These are phyloP conservation scores for Bocquillonia castaneifolia DNA, from an alignment of 441 rosid genomes.

Conservation along the genomic window DNA sequence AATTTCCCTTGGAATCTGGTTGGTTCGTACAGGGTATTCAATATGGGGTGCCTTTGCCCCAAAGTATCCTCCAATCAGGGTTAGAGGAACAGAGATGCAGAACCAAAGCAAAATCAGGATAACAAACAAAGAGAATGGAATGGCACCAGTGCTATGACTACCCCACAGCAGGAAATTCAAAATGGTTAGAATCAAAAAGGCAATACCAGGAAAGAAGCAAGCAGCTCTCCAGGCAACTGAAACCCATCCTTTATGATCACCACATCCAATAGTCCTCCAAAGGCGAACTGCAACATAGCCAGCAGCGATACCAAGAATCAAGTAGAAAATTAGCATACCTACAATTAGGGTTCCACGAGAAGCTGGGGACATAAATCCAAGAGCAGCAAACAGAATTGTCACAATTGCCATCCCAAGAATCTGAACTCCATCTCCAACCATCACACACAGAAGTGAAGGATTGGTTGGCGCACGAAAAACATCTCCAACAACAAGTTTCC, in stretches of 20 bases:
- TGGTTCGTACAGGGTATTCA: constrained; percentile 73
- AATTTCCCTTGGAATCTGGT: constrained; percentile 75
- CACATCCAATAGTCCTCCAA: constrained; percentile 66
- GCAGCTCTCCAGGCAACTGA: constrained; percentile 69
- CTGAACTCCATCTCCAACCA: constrained; percentile 82
- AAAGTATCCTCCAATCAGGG: constrained; percentile 64
- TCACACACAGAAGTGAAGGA: constrained; percentile 57
- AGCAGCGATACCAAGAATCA: constrained; percentile 67
- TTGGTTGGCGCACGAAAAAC: constrained; percentile 69
- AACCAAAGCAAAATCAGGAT: constrained; percentile 61
- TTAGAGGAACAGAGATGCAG: constrained; percentile 78
- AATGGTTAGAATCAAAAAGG: constrained; percentile 48
- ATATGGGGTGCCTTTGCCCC: constrained; percentile 70
- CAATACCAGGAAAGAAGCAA: constrained; percentile 79
- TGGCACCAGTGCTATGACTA: constrained; percentile 73
- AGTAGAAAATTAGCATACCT: constrained; percentile 70
- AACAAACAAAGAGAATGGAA: constrained; percentile 57
- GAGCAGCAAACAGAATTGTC: constrained; percentile 66
- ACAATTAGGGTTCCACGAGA: constrained; percentile 65
- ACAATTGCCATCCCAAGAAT: constrained; percentile 70
- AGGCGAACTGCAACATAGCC: constrained; percentile 74
- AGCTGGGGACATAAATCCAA: constrained; percentile 76
- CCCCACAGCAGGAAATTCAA: constrained; percentile 67
- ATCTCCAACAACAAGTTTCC: constrained; percentile 81
- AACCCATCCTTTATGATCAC: constrained; percentile 63